These are phyloP conservation scores for Thielaviopsis euricoi DNA, from an alignment of 2,329 filamentous ascomycete genomes.

Conservation along the genomic window DNA sequence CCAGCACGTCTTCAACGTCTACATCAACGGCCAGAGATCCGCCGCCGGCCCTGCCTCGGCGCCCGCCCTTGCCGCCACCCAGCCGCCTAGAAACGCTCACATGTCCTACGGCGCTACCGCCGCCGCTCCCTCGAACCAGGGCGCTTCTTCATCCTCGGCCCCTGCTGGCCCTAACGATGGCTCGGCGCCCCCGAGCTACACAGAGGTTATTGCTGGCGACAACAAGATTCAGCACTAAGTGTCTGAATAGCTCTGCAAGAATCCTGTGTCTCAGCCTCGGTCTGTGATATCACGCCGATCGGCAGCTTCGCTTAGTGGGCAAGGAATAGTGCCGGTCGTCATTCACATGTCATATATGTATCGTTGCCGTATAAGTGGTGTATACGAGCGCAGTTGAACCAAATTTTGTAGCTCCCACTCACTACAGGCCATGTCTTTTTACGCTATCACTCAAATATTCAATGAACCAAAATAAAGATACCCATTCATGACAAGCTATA, in stretches of 20 bases:
- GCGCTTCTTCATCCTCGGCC: constrained; percentile 19
- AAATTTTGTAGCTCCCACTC: too few species aligned
- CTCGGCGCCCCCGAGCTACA: constrained; percentile 64
- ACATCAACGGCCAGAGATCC: constrained; percentile 23
- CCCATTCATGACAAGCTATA: background rate
- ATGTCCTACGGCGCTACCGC: constrained; percentile 32
- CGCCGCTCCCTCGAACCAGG: constrained; percentile 18
- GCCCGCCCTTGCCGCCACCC: constrained; percentile 15
- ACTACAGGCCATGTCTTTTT: background rate
- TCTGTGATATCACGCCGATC: too few species aligned
- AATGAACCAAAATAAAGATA: background rate
- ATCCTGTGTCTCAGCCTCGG: too few species aligned
- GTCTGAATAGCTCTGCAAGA: background rate
- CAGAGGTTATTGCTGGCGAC: constrained; percentile 77
- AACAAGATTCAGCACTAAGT: constrained; percentile 58
- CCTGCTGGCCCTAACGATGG: constrained; percentile 23
- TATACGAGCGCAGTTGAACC: too few species aligned
- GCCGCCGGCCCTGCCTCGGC: constrained; percentile 19
- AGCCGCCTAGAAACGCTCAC: constrained; percentile 18
- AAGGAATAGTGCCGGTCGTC: too few species aligned
- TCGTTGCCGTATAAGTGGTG: too few species aligned
- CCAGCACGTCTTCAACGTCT: constrained; percentile 65
- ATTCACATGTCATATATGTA: too few species aligned
- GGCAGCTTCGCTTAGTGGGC: too few species aligned
- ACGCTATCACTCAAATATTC: background rate